Evolutionary conservation across 805 yeast genomes (phyloP), one percentile per base, ranked within the genome.

Genomic region (Yamadazyma philogaea): DNA sequence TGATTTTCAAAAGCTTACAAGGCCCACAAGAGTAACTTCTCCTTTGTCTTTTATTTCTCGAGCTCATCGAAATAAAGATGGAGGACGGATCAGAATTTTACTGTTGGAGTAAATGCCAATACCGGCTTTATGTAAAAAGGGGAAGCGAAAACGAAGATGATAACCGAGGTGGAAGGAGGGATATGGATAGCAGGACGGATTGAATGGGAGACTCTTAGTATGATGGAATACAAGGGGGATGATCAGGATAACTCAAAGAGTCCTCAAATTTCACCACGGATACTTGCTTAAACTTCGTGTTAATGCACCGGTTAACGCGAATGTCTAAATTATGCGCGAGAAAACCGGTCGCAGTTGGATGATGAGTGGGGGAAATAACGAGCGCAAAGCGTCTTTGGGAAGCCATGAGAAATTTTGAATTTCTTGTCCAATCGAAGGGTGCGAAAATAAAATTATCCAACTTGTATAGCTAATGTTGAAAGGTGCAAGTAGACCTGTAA

Each of bases 21-120:
- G 78, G 79, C 1, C 80, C 81, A 54, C 82, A 77, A 42, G 72
- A 71, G 51, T 77, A 77, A n/a, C 77, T 70, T 33, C 81, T 59
- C 45, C 81, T 57, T 38, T 67, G 69, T 43, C 75, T 52, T 47
- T 67, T 68, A 11, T 42, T 40, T 28, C 37, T 16, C 12, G 32
- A 18, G 14, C 37, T 35, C 43, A 39, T 39, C 28, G 8, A 3
- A 24, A 4, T 11, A 24, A 24, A 24, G 12, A 24, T 11, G 28
- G 4, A 5, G 28, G 4, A 24, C 8, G 12, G 12, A n/a, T 24
- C 28, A 24, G 8, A 7, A 24, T 24, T 24, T 5, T 11, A 24
- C 12, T n/a, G 28, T 5, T 5, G 28, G 12, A 11, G 12, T 11
- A 24, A 24, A 24, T 5, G 8, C 8, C 28, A 24, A 4, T 7